These are phyloP conservation scores for Henningerozyma blattae DNA, from an alignment of 805 yeast genomes.

Conservation along the genomic window DNA sequence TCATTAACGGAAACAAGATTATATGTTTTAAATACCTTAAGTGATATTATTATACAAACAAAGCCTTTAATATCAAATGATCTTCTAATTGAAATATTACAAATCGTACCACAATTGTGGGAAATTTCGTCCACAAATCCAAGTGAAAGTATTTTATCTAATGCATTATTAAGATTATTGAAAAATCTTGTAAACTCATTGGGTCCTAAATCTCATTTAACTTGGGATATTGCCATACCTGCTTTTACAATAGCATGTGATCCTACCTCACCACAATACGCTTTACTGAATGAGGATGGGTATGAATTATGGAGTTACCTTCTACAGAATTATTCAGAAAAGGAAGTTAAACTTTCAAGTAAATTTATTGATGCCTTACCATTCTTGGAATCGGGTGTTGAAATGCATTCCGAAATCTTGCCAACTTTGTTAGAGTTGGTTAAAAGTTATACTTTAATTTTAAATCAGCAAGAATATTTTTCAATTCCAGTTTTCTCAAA, in stretches of 20 bases:
- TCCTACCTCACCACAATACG: conserved; percentile 39
- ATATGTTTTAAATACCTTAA: conserved; percentile 56
- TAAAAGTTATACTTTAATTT: conserved; percentile 47
- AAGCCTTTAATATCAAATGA: conserved; percentile 47
- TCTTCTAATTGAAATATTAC: conserved; percentile 39
- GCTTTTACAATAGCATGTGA: conserved; percentile 52
- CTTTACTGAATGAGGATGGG: conserved; percentile 72
- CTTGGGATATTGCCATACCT: conserved; percentile 49
- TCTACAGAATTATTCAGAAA: conserved; percentile 45
- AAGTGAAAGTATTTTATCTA: conserved; percentile 32
- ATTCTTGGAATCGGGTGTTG: conserved; percentile 43
- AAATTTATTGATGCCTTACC: conserved; percentile 35
- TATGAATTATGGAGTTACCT: conserved; percentile 71
- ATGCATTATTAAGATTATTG: conserved; percentile 42
- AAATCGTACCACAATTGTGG: conserved; percentile 69
- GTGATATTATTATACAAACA: conserved; percentile 50
- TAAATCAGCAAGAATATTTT: conserved; percentile 27
- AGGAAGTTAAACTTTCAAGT: conserved; percentile 21
- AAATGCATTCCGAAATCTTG: conserved; percentile 62
- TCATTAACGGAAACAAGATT: conserved; percentile 63
- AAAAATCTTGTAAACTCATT: conserved; percentile 45
- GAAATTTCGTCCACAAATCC: conserved; percentile 33
- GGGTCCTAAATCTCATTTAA: conserved; percentile 38
- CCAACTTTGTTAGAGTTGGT: conserved; percentile 50
- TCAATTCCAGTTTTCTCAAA: conserved; percentile 15